phyloP scores from a whole-genome alignment of 1,139 yeast species.

The Blastobotrys ciferrii region DNA sequence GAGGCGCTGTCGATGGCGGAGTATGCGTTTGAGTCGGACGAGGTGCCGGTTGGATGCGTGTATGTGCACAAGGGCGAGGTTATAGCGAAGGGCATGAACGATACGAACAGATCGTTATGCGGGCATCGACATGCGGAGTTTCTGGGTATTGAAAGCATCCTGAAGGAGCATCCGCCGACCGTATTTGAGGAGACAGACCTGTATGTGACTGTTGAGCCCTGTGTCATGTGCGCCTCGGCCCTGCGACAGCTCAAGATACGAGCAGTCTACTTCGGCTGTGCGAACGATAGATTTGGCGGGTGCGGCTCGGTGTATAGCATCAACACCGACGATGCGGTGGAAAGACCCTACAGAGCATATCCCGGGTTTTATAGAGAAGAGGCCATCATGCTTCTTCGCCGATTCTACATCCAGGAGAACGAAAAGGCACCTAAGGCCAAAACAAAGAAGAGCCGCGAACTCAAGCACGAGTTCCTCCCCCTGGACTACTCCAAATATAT shows the following conservation, averaged over 20 bases:
- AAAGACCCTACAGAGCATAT: constrained; percentile 51
- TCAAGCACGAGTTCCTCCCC: constrained; percentile 65
- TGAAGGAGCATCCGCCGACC: constrained; percentile 33
- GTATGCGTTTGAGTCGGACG: constrained; percentile 54
- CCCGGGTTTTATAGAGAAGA: constrained; percentile 83
- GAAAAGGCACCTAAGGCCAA: constrained; percentile 81
- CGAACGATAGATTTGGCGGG: constrained; percentile 94
- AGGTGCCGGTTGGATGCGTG: constrained; percentile 75
- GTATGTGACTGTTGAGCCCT: constrained; percentile 96
- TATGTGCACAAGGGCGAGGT: constrained; percentile 53
- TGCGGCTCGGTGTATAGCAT: constrained; percentile 81
- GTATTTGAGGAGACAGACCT: constrained; percentile 55
- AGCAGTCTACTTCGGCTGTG: constrained; percentile 83
- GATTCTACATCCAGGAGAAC: constrained; percentile 83
- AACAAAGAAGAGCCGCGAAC: constrained; percentile 68
- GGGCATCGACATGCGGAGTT: constrained; percentile 95
- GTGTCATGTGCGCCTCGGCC: constrained; percentile 97
- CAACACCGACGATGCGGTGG: constrained; percentile 48
- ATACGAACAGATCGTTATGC: constrained; percentile 78
- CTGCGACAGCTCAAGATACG: constrained; percentile 74
- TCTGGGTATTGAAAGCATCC: constrained; percentile 63
- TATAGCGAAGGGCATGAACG: constrained; percentile 80
- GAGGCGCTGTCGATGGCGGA: constrained; percentile 52
- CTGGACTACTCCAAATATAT: constrained; percentile 51
- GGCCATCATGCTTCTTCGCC: constrained; percentile 74